Evolutionary conservation across 2,329 filamentous ascomycete genomes (phyloP).

Genomic region (Microdochium trichocladiopsis): DNA sequence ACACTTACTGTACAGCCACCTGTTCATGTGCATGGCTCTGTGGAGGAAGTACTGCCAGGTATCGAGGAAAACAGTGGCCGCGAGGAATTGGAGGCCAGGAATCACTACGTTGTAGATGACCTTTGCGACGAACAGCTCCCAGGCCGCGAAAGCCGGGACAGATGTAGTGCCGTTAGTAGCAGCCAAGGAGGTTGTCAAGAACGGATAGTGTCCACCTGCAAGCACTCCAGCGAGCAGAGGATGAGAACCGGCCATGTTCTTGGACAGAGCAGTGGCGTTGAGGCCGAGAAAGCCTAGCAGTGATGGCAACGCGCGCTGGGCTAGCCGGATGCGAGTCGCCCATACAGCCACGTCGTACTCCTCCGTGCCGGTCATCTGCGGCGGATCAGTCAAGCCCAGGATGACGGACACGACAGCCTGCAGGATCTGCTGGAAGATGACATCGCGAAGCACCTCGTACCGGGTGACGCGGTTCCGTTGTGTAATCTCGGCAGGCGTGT

Average conservation of each 20-base stretch:
- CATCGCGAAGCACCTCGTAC: constrained; percentile 82
- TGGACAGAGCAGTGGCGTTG: constrained; percentile 67
- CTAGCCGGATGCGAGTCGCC: constrained; percentile 74
- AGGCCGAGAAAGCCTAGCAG: constrained; percentile 67
- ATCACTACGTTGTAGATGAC: constrained; percentile 73
- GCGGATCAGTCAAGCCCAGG: constrained; percentile 65
- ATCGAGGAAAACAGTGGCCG: constrained; percentile 74
- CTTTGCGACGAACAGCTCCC: constrained; percentile 73
- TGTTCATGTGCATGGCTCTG: constrained; percentile 94
- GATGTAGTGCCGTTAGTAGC: constrained; percentile 36
- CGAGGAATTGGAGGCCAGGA: constrained; percentile 68
- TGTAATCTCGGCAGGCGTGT: constrained; percentile 86
- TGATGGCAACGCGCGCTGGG: constrained; percentile 70
- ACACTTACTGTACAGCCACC: constrained; percentile 87
- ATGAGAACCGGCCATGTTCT: constrained; percentile 64
- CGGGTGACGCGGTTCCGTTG: constrained; percentile 82
- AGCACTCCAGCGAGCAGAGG: constrained; percentile 70
- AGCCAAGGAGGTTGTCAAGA: constrained; percentile 52
- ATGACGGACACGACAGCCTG: constrained; percentile 67
- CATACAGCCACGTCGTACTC: constrained; percentile 85
- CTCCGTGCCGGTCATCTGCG: constrained; percentile 69
- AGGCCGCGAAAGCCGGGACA: constrained; percentile 69
- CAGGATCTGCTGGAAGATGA: constrained; percentile 84
- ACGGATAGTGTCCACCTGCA: constrained; percentile 75
- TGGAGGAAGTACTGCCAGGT: constrained; percentile 99